Percentiles rank a stretch among this genome's conserved stretches.
phyloP scores from a whole-genome alignment of 208 protist genomes.

The Wallacemonas sp. region DNA sequence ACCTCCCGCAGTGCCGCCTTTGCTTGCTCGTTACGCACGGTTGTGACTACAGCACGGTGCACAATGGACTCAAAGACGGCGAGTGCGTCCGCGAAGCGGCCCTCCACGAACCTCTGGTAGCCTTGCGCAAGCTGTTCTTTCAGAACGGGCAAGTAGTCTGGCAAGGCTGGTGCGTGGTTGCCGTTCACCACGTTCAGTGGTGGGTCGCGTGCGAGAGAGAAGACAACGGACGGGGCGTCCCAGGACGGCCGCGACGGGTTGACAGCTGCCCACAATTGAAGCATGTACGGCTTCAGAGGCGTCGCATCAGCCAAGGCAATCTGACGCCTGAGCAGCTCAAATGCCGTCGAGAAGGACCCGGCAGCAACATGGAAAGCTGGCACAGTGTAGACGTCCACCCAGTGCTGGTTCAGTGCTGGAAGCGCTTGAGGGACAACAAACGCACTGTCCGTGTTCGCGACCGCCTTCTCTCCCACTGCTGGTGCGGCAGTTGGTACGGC shows the following conservation, averaged over 20 bases:
- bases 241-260: conserved; percentile 50
- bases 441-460: background rate
- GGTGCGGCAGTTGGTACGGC: conserved; percentile 33
- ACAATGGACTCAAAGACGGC: conserved; percentile 84
- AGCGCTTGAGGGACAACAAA: conserved; percentile 61
- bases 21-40: conserved; percentile 66
- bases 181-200: conserved; percentile 36
- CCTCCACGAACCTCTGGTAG: conserved; percentile 86
- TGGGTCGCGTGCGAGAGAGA: conserved; percentile 35
- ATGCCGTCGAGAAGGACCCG: conserved; percentile 92
- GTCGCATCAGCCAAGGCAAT: conserved; percentile 89
- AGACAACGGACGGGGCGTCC: conserved; percentile 35
- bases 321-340: conserved; percentile 89
- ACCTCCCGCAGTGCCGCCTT: conserved; percentile 49
- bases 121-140: conserved; percentile 61
- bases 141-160: conserved; percentile 68
- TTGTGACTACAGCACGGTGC: conserved; percentile 69
- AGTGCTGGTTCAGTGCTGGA: conserved; percentile 56
- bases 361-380: conserved; percentile 95
- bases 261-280: conserved; percentile 79
- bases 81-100: conserved; percentile 91
- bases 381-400: conserved; percentile 81
- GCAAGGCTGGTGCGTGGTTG: conserved; percentile 37
- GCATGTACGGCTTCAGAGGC: conserved; percentile 89
- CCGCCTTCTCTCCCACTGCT: conserved; percentile 1